Base-by-base conservation (phyloP, 1,284 basidiomycete genomes). In the Moesziomyces antarcticus region DNA sequence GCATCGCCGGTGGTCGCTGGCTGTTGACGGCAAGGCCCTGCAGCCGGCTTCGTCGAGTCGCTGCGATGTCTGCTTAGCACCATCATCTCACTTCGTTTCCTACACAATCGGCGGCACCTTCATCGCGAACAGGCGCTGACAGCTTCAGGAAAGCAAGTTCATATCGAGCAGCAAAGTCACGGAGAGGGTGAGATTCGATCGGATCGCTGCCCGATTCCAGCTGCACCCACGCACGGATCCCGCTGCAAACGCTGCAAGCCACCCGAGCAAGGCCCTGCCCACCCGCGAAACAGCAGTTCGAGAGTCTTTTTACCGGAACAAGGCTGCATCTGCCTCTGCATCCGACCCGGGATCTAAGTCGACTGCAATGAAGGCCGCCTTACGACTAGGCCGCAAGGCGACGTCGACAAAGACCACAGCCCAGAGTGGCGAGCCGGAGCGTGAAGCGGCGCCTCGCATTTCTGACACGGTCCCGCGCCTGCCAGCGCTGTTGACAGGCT, bases 301-400 rank as follows among this genome's bases (percentile, higher is more conserved):
- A 33, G 3, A 13, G 30, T 13, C 30, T 11, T 13, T 33, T 13
- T 10, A 2, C 11, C 30, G 30, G 30, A 11, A 33, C 10, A 10
- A 13, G 30, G 30, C 30, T 33, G 30, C 30, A 33, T 33, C 30
- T 33, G 30, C 30, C 11, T 33, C 30, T 33, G 30, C 30, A 33
- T 40, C 37, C 37, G 37, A 40, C 37, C 14, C 37, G 37, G 16
- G 16, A 16, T 35, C 11, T 13, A 18, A 18, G 14, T 18, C 4
- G 37, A 18, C 25, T 27, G 13, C 6, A 9, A 64, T 64, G 62
- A 64, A 64, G 37, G 62, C 61, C 14, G 55, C 62, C n/a, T 64
- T 64, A 44, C 50, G 49, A 41, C 49, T 64, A 3, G 24, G 59
- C n/a, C 59, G 60, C 24, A 69, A 70, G 42, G 52, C 56, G 21